These are phyloP conservation scores for Megacollybia marginata DNA, from an alignment of 768 basidiomycete species.

Conservation along the genomic window DNA sequence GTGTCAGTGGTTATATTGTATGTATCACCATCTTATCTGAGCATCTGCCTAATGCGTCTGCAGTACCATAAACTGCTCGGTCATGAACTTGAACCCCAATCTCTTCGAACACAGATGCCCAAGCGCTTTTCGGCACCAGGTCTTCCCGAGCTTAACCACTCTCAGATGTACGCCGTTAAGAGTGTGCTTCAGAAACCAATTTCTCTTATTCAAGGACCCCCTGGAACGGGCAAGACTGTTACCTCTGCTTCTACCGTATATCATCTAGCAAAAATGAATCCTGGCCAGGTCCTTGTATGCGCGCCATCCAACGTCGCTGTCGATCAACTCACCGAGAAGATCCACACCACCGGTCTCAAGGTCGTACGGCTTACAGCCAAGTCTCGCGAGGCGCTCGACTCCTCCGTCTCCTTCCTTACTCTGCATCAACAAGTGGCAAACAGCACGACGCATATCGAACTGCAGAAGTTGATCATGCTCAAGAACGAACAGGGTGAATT, in stretches of 20 bases:
- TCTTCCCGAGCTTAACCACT: constrained; percentile 96
- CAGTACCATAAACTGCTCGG: constrained; percentile 98
- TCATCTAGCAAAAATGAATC: constrained; percentile 99
- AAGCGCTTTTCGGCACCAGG: constrained; percentile 97
- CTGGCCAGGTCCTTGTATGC: constrained; percentile 96
- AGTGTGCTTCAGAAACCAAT: constrained; percentile 97
- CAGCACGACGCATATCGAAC: constrained; percentile 90
- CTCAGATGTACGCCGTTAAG: constrained; percentile 99
- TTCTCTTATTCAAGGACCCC: constrained; percentile 96
- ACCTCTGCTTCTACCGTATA: constrained; percentile 99
- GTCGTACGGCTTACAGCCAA: constrained; percentile 97
- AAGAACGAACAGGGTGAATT: constrained; percentile 98
- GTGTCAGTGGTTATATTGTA: constrained; percentile 97
- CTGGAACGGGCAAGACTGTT: constrained; percentile 98
- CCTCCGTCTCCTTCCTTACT: constrained; percentile 89
- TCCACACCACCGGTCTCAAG: constrained; percentile 97
- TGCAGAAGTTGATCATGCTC: constrained; percentile 96
- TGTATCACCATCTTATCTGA: constrained; percentile 18
- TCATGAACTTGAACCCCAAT: constrained; percentile 94
- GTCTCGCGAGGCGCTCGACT: constrained; percentile 95
- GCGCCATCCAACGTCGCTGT: constrained; percentile 99
- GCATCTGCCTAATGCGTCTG: not conserved
- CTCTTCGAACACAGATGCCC: constrained; percentile 86
- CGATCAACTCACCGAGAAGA: constrained; percentile 98
- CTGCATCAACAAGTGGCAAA: constrained; percentile 97